Evolutionary conservation across 2,329 filamentous ascomycete genomes (phyloP).

Genomic region (Pseudocercospora pini-densiflorae): DNA sequence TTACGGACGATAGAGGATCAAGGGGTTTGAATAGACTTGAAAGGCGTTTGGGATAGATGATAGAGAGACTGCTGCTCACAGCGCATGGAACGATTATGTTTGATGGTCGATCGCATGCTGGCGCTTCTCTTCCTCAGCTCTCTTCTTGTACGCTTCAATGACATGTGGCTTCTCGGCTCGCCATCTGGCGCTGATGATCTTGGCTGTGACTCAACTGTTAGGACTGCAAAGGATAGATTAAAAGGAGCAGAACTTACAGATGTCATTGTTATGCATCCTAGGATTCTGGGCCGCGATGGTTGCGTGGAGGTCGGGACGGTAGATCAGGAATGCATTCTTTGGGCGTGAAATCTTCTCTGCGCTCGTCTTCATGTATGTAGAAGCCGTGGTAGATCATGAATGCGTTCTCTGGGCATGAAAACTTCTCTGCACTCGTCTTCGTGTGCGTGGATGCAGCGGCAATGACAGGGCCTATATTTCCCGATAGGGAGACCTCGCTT

Average conservation of each 20-base stretch:
- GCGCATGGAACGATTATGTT: not conserved
- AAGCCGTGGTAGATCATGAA: slow-evolving; percentile 27
- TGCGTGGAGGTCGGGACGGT: slow-evolving; percentile 21
- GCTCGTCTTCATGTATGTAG: slow-evolving; percentile 16
- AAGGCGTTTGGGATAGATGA: not conserved
- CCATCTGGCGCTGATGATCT: slow-evolving; percentile 18
- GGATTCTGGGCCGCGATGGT: slow-evolving; percentile 17
- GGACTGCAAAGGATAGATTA: no score
- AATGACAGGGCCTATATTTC: not conserved
- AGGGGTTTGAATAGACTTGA: not conserved
- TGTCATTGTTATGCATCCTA: slow-evolving; percentile 26
- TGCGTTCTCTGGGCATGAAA: slow-evolving; percentile 22
- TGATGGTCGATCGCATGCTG: slow-evolving; percentile 17
- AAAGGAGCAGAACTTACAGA: slow-evolving; percentile 14
- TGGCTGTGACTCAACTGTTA: slow-evolving; percentile 22
- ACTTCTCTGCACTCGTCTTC: slow-evolving; percentile 21
- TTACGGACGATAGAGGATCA: not conserved
- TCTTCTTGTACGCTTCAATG: slow-evolving; percentile 16
- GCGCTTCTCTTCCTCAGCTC: slow-evolving; percentile 20
- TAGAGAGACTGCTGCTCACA: not conserved
- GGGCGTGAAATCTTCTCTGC: slow-evolving; percentile 22
- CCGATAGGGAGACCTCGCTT: not conserved
- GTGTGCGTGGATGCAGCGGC: slow-evolving; percentile 22
- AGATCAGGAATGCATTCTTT: slow-evolving; percentile 28
- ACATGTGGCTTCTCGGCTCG: slow-evolving; percentile 17